Percentiles rank a stretch among this genome's conserved stretches.
These are phyloP conservation scores for Cladosporium cucumerinum DNA, from an alignment of 2,329 filamentous ascomycete species.

Conservation along the genomic window DNA sequence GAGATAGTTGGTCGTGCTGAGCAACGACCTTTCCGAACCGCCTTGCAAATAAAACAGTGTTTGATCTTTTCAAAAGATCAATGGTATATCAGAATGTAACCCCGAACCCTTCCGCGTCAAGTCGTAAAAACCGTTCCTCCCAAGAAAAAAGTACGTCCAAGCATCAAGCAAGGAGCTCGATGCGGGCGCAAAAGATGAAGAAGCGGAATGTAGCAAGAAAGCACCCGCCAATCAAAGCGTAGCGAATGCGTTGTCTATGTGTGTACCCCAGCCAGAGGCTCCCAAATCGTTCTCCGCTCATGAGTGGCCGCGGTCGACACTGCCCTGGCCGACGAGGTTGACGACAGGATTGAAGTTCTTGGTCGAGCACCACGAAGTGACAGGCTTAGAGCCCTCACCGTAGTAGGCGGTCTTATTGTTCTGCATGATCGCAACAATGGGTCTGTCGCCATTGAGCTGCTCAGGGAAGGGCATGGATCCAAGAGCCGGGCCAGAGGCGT, in stretches of 20 bases:
- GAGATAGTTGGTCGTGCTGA: not conserved
- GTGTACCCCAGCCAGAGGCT: not conserved
- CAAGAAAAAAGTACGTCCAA: not conserved
- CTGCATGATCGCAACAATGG: constrained; percentile 34
- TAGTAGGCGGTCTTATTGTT: constrained; percentile 27
- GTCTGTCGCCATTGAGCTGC: constrained; percentile 30
- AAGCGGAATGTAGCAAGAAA: not conserved
- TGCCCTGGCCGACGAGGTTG: constrained; percentile 32
- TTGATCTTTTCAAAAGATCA: not conserved
- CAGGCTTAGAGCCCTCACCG: constrained; percentile 27
- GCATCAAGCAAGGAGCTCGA: not conserved
- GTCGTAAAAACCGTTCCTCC: constrained; percentile 7
- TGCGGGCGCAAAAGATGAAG: not conserved
- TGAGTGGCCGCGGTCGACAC: constrained; percentile 20
- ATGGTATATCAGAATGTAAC: constrained; percentile 15
- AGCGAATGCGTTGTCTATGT: not conserved
- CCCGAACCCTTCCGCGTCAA: constrained; percentile 4
- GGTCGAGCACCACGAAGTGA: constrained; percentile 31
- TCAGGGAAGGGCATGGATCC: constrained; percentile 34
- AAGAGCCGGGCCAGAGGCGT: constrained; percentile 31
- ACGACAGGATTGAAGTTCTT: constrained; percentile 39
- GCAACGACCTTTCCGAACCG: not conserved
- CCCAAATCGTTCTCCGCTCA: not conserved
- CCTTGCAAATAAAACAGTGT: not conserved
- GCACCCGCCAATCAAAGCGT: not conserved